phyloP scores from a whole-genome alignment of 2,329 filamentous ascomycete genomes.

The Calonectria pauciramosa region DNA sequence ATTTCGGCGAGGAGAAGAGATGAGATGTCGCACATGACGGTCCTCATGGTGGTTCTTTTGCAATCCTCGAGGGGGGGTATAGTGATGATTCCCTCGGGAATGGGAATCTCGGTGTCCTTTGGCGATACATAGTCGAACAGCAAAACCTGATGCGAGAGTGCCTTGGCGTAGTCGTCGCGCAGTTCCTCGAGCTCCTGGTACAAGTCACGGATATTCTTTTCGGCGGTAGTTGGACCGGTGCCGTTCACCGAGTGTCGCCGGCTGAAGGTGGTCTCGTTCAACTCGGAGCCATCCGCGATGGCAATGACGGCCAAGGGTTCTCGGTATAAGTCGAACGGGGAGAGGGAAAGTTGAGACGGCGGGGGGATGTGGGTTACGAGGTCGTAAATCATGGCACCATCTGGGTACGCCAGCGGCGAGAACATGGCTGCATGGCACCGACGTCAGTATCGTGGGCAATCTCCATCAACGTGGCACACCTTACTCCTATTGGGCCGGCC shows the following conservation, averaged over 20 bases:
- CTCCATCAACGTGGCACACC: conserved; percentile 30
- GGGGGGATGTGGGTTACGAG: conserved; percentile 84
- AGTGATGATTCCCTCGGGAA: conserved; percentile 77
- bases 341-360: conserved; percentile 82
- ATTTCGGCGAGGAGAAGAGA: conserved; percentile 81
- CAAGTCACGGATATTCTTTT: conserved; percentile 70
- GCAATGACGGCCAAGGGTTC: conserved; percentile 88
- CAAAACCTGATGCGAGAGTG: conserved; percentile 82
- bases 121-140: conserved; percentile 79
- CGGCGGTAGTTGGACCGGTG: conserved; percentile 62
- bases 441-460: conserved; percentile 34
- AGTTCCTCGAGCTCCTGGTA: conserved; percentile 79
- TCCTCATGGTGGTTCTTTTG: conserved; percentile 84
- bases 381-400: conserved; percentile 90
- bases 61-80: conserved; percentile 78
- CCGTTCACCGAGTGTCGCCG: conserved; percentile 68
- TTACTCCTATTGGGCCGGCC: conserved; percentile 87
- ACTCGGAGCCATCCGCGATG: conserved; percentile 84
- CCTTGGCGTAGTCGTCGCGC: conserved; percentile 80
- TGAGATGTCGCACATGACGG: conserved; percentile 83
- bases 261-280: conserved; percentile 67
- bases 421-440: conserved; percentile 80
- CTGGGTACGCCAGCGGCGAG: conserved; percentile 88
- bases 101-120: conserved; percentile 62
- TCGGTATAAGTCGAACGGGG: conserved; percentile 91